phyloP scores from a whole-genome alignment of 1,284 basidiomycete species.

The Puccinia triticina region DNA sequence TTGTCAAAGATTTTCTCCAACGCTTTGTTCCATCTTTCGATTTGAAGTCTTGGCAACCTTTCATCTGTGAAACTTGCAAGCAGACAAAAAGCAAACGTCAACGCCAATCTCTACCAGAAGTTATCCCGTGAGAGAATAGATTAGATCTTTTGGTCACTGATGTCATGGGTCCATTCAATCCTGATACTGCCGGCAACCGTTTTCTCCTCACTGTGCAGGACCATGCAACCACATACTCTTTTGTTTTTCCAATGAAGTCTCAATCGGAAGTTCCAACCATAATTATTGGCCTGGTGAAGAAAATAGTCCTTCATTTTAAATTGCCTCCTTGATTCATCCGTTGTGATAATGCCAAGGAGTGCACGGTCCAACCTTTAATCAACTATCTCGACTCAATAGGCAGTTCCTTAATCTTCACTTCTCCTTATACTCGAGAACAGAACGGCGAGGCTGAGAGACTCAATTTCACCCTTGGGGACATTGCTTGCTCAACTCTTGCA shows the following conservation, averaged over 20 bases:
- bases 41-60: no score
- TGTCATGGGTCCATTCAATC: background rate
- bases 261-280: background rate
- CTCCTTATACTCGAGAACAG: conserved; percentile 17
- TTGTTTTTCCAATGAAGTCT: conserved; percentile 11
- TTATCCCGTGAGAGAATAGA: background rate
- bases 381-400: background rate
- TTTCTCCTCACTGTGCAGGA: no score
- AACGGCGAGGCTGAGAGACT: conserved; percentile 23
- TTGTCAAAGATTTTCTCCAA: no score
- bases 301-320: background rate
- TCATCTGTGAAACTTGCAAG: no score
- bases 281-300: background rate
- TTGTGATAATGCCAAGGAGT: conserved; percentile 18
- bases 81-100: no score
- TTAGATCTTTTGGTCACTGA: conserved; percentile 4
- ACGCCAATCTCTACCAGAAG: no score
- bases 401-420: background rate
- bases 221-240: background rate
- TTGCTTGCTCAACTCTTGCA: background rate
- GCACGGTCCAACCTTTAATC: background rate
- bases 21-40: no score
- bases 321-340: background rate
- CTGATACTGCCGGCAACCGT: no score
- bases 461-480: conserved; percentile 6